Conservation (phyloP, 2,329 filamentous ascomycete species). For the Trichoderma breve region DNA sequence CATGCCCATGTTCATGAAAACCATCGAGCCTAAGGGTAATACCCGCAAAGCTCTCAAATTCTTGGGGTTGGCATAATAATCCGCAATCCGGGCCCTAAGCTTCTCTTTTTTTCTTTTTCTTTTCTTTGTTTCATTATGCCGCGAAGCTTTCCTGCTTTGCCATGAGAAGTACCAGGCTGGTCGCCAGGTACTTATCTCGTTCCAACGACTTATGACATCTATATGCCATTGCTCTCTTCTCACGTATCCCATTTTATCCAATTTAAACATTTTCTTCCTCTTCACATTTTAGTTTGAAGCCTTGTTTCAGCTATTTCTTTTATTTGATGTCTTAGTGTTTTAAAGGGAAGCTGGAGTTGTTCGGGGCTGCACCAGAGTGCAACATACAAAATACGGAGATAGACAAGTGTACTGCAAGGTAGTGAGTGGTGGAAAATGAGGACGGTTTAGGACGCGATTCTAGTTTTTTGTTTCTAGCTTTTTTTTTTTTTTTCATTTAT, state of each 20-base stretch:
- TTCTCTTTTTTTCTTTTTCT: not conserved
- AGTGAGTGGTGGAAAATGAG: not conserved
- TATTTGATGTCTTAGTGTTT: not conserved
- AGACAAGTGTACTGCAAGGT: conserved; percentile 5
- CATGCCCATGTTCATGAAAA: conserved; percentile 49
- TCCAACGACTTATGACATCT: conserved; percentile 15
- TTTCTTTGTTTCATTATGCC: not conserved
- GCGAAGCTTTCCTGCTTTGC: not conserved
- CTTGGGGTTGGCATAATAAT: conserved; percentile 40
- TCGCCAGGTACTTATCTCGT: not conserved
- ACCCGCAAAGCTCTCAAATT: conserved; percentile 55
- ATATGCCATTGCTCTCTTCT: not conserved
- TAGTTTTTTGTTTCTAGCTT: not conserved
- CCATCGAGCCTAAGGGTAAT: conserved; percentile 38
- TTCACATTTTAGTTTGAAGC: not conserved
- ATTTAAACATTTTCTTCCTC: not conserved
- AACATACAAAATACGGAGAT: conserved; percentile 4
- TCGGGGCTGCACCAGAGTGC: not conserved
- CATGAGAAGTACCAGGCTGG: not conserved
- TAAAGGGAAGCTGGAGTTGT: not conserved
- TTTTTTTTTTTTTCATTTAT: not conserved
- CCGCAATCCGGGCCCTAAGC: too few species aligned
- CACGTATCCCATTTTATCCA: not conserved
- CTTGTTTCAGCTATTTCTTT: not conserved
- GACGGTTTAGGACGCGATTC: not conserved